Conservation (phyloP, 1,284 basidiomycete genomes). For the Pseudozyma sp. region DNA sequence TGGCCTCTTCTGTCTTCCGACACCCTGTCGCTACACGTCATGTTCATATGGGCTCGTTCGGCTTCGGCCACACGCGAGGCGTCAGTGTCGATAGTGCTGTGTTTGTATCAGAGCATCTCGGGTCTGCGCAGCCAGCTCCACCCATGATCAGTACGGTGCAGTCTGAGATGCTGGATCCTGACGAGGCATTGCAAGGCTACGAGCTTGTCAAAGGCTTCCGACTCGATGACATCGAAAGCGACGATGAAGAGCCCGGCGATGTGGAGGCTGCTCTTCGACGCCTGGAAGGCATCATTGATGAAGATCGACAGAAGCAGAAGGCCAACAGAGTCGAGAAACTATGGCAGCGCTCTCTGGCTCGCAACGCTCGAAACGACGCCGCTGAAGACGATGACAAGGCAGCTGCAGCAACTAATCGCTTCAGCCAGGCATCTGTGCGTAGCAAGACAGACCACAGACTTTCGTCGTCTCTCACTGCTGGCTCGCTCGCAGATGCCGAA, state of each 20-base stretch:
- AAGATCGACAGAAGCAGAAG: conserved; percentile 56
- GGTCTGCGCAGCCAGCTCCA: conserved; percentile 15
- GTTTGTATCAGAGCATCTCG: conserved; percentile 19
- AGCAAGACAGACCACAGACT: conserved; percentile 28
- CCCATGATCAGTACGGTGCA: conserved; percentile 54
- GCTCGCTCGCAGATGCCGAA: conserved; percentile 42
- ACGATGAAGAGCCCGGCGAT: conserved; percentile 62
- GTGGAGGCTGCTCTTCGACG: conserved; percentile 62
- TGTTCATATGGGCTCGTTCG: conserved; percentile 28
- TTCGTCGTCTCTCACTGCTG: conserved; percentile 34
- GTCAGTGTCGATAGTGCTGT: conserved; percentile 39
- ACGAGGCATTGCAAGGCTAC: conserved; percentile 62
- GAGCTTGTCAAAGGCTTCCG: conserved; percentile 65
- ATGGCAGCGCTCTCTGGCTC: conserved; percentile 51
- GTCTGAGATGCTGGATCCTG: conserved; percentile 62
- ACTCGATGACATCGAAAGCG: conserved; percentile 56
- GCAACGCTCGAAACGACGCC: conserved; percentile 26
- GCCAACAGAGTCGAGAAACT: conserved; percentile 54
- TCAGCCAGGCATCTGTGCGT: conserved; percentile 18
- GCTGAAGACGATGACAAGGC: neutral
- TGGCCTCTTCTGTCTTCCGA: conserved; percentile 40
- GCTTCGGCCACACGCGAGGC: conserved; percentile 24
- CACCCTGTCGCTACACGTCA: conserved; percentile 22
- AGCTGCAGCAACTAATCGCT: conserved; percentile 1
- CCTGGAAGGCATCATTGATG: conserved; percentile 63